phyloP scores from a whole-genome alignment of 352 stramenopile genomes.

The Globisporangium nagaii region DNA sequence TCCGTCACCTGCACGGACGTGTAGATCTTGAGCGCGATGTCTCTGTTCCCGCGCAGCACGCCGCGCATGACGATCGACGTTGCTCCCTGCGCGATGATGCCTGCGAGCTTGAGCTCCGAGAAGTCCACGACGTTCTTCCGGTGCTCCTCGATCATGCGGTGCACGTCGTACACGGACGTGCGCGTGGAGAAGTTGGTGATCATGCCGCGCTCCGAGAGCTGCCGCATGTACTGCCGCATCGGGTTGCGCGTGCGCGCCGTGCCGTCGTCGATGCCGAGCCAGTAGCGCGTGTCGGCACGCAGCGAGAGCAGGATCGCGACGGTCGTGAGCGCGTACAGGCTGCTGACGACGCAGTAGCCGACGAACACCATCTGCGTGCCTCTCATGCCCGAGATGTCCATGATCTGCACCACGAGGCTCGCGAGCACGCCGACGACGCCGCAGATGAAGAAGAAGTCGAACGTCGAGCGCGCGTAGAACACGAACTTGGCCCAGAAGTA shows the following conservation, averaged over 20 bases:
- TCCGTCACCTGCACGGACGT: conserved; percentile 78
- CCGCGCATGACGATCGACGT: conserved; percentile 84
- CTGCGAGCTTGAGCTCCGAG: conserved; percentile 60
- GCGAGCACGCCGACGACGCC: conserved; percentile 39
- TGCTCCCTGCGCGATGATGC: conserved; percentile 71
- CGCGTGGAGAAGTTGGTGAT: conserved; percentile 86
- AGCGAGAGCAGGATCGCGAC: conserved; percentile 71
- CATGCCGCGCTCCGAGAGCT: conserved; percentile 77
- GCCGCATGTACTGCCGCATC: conserved; percentile 68
- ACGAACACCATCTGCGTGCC: conserved; percentile 26
- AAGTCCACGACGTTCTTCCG: conserved; percentile 81
- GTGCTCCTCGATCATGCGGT: conserved; percentile 86
- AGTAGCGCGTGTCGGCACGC: conserved; percentile 79
- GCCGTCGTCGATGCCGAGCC: conserved; percentile 74
- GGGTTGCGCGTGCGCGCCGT: conserved; percentile 37
- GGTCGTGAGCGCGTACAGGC: conserved; percentile 54
- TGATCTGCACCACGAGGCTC: conserved; percentile 44
- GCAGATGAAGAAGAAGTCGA: conserved; percentile 78
- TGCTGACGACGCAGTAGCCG: conserved; percentile 40
- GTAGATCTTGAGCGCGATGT: conserved; percentile 86
- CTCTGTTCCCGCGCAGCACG: conserved; percentile 36
- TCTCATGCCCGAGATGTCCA: conserved; percentile 30
- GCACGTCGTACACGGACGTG: conserved; percentile 85
- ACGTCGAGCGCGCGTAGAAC: conserved; percentile 69
- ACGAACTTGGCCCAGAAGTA: conserved; percentile 81